A percentile compares a stretch with the other conserved stretches of the same genome.
Evolutionary conservation across 2,329 filamentous ascomycete species (phyloP).

Genomic region (Penicillium sp.): DNA sequence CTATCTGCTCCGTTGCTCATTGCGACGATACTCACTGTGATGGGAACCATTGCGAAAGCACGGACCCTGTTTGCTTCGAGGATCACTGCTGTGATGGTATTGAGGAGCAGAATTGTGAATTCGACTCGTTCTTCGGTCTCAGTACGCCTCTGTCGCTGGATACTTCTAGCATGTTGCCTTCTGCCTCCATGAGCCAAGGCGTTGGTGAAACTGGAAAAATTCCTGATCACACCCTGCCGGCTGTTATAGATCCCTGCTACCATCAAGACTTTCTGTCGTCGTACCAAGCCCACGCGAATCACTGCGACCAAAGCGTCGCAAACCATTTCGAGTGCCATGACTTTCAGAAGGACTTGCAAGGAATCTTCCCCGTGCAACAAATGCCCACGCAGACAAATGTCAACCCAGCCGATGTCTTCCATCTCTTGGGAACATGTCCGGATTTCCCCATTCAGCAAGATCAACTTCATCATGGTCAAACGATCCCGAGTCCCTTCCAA

Average conservation of each 20-base stretch:
- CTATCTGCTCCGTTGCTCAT: conserved; percentile 36
- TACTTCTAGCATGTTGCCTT: conserved; percentile 26
- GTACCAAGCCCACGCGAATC: conserved; percentile 23
- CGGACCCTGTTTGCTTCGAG: conserved; percentile 41
- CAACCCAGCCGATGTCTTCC: conserved; percentile 37
- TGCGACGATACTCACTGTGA: conserved; percentile 28
- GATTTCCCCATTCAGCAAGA: conserved; percentile 30
- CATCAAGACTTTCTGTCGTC: conserved; percentile 26
- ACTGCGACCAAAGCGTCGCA: conserved; percentile 24
- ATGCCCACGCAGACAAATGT: conserved; percentile 31
- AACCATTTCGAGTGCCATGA: conserved; percentile 33
- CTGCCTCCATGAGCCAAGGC: conserved; percentile 19
- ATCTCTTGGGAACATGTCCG: conserved; percentile 37
- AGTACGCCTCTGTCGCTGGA: conserved; percentile 32
- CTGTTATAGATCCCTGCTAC: conserved; percentile 19
- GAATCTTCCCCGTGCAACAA: conserved; percentile 21
- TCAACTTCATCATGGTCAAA: conserved; percentile 23
- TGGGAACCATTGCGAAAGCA: conserved; percentile 28
- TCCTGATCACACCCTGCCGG: conserved; percentile 17
- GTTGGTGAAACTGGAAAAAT: conserved; percentile 22
- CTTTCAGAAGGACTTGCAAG: conserved; percentile 30
- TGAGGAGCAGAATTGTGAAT: conserved; percentile 25
- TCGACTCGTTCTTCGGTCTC: conserved; percentile 36
- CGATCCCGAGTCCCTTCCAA: conserved; percentile 12
- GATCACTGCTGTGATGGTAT: conserved; percentile 35